Percentiles rank a stretch among this genome's conserved stretches.
These are phyloP conservation scores for Scedosporium aurantiacum DNA, from an alignment of 2,329 filamentous ascomycete species.

Conservation along the genomic window DNA sequence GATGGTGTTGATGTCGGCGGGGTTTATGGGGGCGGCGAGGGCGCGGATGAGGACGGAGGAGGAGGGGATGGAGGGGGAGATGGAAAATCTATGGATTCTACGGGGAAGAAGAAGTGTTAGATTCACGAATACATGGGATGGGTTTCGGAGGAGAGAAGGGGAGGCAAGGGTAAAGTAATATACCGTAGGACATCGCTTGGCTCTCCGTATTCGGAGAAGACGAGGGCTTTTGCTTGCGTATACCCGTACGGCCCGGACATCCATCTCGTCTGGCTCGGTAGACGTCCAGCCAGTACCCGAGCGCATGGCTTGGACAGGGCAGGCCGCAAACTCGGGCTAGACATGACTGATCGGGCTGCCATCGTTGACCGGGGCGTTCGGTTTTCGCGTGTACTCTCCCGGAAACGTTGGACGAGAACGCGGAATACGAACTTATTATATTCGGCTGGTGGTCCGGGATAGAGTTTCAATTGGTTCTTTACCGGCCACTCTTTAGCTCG, in stretches of 20 bases:
- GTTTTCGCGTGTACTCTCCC: neutral
- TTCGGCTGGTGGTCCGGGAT: too few species aligned
- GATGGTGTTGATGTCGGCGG: slow-evolving; percentile 94
- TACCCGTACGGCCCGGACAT: slow-evolving; percentile 64
- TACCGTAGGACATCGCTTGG: slow-evolving; percentile 59
- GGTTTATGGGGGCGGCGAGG: slow-evolving; percentile 88
- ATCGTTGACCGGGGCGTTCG: neutral
- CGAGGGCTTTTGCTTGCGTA: slow-evolving; percentile 73
- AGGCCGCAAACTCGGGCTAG: neutral
- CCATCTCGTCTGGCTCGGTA: slow-evolving; percentile 24
- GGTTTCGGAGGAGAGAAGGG: neutral
- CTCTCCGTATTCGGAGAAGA: slow-evolving; percentile 65
- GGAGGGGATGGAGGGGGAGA: slow-evolving; percentile 60
- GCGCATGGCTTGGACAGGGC: neutral
- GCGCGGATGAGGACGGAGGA: slow-evolving; percentile 66
- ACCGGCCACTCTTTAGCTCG: too few species aligned
- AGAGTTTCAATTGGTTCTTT: too few species aligned
- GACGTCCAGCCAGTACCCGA: neutral
- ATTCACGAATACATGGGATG: neutral
- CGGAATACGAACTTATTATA: too few species aligned
- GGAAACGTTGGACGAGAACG: too few species aligned
- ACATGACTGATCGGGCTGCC: neutral
- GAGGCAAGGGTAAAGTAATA: slow-evolving; percentile 13
- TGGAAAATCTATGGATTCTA: slow-evolving; percentile 63
- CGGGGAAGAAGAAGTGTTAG: neutral